Percentiles rank a stretch among this genome's conserved stretches.
phyloP scores from a whole-genome alignment of 768 basidiomycete species.

The Podaxis sp. region DNA sequence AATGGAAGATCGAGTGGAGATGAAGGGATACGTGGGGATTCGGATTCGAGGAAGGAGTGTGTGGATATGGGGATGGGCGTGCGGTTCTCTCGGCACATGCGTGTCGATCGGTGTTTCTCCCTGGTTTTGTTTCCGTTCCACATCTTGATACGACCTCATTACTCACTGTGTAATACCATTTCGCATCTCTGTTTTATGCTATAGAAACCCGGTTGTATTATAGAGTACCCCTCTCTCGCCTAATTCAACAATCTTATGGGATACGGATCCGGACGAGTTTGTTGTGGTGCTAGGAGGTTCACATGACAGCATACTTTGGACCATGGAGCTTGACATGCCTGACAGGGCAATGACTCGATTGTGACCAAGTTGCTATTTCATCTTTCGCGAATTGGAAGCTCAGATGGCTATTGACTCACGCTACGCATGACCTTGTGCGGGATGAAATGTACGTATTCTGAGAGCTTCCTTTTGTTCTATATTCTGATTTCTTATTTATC shows the following conservation, averaged over 20 bases:
- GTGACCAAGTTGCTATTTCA: neutral
- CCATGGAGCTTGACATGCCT: no score
- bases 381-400: neutral
- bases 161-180: conserved; percentile 1
- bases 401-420: neutral
- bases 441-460: neutral
- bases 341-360: no score
- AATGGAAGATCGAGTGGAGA: neutral
- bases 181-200: neutral
- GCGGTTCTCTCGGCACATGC: neutral
- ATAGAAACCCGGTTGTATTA: neutral
- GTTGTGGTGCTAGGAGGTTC: no score
- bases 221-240: neutral
- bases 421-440: neutral
- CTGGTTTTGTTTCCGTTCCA: neutral
- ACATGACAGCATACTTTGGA: no score
- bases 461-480: neutral
- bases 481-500: neutral
- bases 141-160: neutral
- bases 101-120: neutral
- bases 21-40: neutral
- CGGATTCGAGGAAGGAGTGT: neutral
- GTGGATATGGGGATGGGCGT: neutral
- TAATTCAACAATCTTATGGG: neutral
- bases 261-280: neutral